These are phyloP conservation scores for Fomitopsis schrenkii DNA, from an alignment of 1,284 basidiomycete genomes.

Conservation along the genomic window DNA sequence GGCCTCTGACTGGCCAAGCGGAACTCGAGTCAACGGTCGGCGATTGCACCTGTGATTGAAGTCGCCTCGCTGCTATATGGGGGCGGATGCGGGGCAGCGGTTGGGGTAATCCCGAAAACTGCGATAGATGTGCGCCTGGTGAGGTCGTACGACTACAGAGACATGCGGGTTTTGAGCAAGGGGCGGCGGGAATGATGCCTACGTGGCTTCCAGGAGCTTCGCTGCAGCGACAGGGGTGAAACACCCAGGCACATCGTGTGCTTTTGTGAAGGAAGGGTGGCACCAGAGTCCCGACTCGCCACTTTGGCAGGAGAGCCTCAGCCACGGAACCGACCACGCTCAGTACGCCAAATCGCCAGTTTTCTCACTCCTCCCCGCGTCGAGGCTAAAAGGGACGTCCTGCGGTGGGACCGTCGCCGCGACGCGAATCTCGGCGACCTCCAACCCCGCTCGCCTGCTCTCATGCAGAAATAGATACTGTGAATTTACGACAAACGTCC, in stretches of 20 bases:
- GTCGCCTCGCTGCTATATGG: not conserved
- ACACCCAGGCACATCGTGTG: constrained; percentile 3
- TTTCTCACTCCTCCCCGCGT: constrained; percentile 4
- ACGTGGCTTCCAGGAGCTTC: not conserved
- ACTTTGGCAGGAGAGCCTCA: not conserved
- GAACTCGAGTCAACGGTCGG: constrained; percentile 1
- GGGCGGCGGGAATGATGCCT: not conserved
- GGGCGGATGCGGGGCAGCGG: not conserved
- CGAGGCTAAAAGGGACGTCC: constrained; percentile 3
- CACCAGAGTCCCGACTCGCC: not conserved
- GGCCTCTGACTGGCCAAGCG: not conserved
- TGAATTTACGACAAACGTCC: constrained; percentile 5
- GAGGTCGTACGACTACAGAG: not conserved
- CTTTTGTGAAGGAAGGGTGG: constrained; percentile 8
- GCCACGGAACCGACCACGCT: not conserved
- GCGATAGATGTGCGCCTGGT: not conserved
- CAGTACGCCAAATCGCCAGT: not conserved
- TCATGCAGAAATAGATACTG: constrained; percentile 10
- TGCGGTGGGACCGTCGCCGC: not conserved
- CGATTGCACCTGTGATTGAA: not conserved
- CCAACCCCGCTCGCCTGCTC: not conserved
- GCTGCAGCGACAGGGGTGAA: not conserved
- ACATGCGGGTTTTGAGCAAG: not conserved
- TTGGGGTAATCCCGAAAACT: not conserved
- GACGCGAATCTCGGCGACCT: not conserved